Conservation (phyloP, 805 yeast genomes). For the Ascoidea tarda region DNA sequence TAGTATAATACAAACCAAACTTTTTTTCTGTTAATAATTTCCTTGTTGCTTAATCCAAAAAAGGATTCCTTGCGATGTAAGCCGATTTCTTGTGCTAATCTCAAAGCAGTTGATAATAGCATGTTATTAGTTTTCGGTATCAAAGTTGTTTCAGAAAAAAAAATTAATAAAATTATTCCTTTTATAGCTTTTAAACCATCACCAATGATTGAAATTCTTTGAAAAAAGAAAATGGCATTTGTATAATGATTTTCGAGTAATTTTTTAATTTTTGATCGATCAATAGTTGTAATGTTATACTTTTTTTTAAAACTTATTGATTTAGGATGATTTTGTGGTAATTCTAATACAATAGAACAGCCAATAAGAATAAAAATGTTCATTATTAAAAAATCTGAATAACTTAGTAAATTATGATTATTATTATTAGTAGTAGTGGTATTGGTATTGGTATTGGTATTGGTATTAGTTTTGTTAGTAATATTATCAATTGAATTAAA, state of each 20-base stretch:
- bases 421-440: too few species aligned
- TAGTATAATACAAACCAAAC: slow-evolving; percentile 36
- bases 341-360: background rate
- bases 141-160: slow-evolving; percentile 19
- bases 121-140: slow-evolving; percentile 28
- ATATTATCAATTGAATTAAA: too few species aligned
- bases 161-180: slow-evolving; percentile 33
- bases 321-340: background rate
- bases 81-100: slow-evolving; percentile 44
- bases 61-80: slow-evolving; percentile 34
- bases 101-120: slow-evolving; percentile 29
- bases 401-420: background rate
- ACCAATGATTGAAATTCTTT: slow-evolving; percentile 30
- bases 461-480: too few species aligned
- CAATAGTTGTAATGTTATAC: background rate
- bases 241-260: slow-evolving; percentile 13
- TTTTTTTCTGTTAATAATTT: slow-evolving; percentile 21
- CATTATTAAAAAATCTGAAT: background rate
- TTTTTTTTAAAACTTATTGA: background rate
- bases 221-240: slow-evolving; percentile 37
- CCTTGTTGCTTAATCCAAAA: slow-evolving; percentile 20
- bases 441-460: too few species aligned
- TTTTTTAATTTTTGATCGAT: background rate
- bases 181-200: slow-evolving; percentile 38
- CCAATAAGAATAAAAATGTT: background rate